These are phyloP conservation scores for Linum usitatissimum DNA, from an alignment of 345 rosid genomes.

Conservation along the genomic window DNA sequence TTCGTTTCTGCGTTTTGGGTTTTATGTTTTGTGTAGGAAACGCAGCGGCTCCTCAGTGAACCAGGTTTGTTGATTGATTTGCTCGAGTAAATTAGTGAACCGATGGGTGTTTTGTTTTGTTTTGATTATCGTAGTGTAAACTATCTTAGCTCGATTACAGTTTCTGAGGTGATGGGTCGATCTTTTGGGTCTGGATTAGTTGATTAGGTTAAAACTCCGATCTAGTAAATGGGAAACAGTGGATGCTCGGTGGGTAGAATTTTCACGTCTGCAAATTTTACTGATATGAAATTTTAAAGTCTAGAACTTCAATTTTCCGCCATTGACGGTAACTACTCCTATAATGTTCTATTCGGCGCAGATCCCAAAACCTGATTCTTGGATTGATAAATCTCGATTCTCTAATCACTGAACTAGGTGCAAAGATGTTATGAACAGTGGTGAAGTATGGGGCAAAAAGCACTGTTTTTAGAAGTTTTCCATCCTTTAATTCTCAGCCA, in stretches of 20 bases:
- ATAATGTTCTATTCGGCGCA: no score
- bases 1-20: not conserved
- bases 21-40: constrained; percentile 42
- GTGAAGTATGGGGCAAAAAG: not conserved
- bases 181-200: not conserved
- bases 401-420: not conserved
- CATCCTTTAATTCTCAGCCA: not conserved
- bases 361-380: no score
- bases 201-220: not conserved
- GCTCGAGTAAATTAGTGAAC: not conserved
- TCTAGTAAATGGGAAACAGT: not conserved
- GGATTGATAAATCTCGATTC: no score
- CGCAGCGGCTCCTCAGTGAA: constrained; percentile 97
- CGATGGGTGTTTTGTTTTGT: not conserved
- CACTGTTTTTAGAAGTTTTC: not conserved
- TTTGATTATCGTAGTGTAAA: not conserved
- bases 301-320: no score
- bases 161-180: not conserved
- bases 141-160: no score
- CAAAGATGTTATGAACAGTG: not conserved
- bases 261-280: no score
- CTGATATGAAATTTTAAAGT: no score
- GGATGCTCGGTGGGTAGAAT: no score
- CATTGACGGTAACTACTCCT: no score
- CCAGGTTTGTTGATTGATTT: constrained; percentile 42